Conservation (phyloP, 345 rosid genomes). For the Eucalyptus fibrosa region DNA sequence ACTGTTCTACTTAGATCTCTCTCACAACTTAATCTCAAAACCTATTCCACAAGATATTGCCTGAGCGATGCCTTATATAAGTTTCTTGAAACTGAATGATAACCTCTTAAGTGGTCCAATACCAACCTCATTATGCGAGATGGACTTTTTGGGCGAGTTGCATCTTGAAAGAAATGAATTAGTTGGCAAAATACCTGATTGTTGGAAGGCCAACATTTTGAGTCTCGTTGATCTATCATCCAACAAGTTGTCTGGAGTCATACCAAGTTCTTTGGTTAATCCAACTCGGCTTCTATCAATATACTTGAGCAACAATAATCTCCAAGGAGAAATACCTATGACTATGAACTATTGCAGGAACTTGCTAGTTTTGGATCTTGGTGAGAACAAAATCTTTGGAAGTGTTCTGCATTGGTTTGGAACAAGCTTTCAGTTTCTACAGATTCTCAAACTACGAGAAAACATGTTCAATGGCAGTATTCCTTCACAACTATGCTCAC, state of each 20-base stretch:
- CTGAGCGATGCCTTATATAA: rapidly evolving
- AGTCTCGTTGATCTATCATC: not conserved
- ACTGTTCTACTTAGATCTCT: rapidly evolving
- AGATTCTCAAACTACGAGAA: not conserved
- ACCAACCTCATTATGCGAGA: not conserved
- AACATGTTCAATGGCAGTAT: not conserved
- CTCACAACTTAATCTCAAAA: not conserved
- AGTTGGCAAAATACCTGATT: not conserved
- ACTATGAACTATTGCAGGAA: not conserved
- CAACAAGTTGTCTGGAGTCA: not conserved
- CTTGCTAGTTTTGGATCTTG: not conserved
- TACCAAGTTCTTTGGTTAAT: not conserved
- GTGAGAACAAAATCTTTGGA: not conserved
- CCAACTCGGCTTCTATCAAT: not conserved
- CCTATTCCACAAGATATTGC: not conserved
- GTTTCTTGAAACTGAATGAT: not conserved
- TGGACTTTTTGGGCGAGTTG: not conserved
- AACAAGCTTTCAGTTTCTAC: not conserved
- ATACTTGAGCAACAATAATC: not conserved
- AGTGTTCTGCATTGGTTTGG: not conserved
- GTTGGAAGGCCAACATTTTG: not conserved
- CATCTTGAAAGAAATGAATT: not conserved
- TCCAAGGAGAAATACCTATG: not conserved
- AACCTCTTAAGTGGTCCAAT: not conserved
- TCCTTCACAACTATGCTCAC: not conserved